Conservation (phyloP, 805 yeast species). For the Candida suzukii region DNA sequence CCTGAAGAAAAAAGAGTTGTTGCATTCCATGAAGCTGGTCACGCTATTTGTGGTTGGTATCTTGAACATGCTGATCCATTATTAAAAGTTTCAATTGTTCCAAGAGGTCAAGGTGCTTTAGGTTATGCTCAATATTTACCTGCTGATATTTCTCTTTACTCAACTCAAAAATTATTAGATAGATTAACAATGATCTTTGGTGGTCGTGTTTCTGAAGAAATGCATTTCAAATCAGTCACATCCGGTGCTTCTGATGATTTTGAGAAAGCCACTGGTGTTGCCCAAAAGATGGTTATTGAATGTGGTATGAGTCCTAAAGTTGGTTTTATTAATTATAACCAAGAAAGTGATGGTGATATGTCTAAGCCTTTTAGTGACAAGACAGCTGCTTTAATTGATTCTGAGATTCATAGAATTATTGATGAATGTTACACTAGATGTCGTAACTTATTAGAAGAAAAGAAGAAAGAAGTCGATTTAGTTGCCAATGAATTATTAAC, state of each 20-base stretch:
- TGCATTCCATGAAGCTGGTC: constrained; percentile 99
- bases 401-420: constrained; percentile 61
- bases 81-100: constrained; percentile 91
- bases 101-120: constrained; percentile 93
- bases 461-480: constrained; percentile 50
- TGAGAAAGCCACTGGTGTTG: constrained; percentile 91
- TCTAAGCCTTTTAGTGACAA: constrained; percentile 66
- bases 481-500: constrained; percentile 68
- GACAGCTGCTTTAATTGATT: constrained; percentile 61
- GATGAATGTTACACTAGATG: constrained; percentile 60
- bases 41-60: constrained; percentile 97
- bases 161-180: constrained; percentile 61
- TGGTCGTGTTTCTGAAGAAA: constrained; percentile 93
- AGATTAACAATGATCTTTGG: constrained; percentile 97
- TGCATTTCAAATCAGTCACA: constrained; percentile 86
- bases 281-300: constrained; percentile 85
- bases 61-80: constrained; percentile 88
- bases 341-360: constrained; percentile 41
- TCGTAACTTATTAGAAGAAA: constrained; percentile 46
- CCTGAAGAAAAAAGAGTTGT: constrained; percentile 85
- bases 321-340: constrained; percentile 52
- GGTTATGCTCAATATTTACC: constrained; percentile 98
- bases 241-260: constrained; percentile 96
- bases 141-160: constrained; percentile 76
- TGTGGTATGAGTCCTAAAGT: constrained; percentile 78